phyloP scores from a whole-genome alignment of 2,329 filamentous ascomycete genomes.

The Aspergillus tanneri region DNA sequence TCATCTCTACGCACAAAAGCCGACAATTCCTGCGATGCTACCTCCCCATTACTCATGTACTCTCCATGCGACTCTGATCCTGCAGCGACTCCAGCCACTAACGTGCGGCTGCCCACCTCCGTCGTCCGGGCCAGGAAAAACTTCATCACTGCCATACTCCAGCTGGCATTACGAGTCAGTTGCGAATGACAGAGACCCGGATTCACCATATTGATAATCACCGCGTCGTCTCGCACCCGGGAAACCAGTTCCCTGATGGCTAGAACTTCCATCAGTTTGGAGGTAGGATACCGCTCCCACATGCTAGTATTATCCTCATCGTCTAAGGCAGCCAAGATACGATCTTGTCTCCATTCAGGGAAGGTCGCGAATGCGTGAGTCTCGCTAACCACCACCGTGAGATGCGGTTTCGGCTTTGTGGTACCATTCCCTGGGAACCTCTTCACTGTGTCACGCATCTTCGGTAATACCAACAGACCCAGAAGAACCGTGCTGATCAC shows the following conservation, averaged over 20 bases:
- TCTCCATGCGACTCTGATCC: slow-evolving; percentile 49
- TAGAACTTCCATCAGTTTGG: slow-evolving; percentile 53
- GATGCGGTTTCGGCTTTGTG: slow-evolving; percentile 38
- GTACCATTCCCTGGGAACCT: too few relatives aligned
- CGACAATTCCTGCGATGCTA: slow-evolving; percentile 28
- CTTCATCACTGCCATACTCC: slow-evolving; percentile 17
- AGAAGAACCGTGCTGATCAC: slow-evolving; percentile 55
- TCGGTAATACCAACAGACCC: slow-evolving; percentile 52
- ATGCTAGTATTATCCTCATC: slow-evolving; percentile 37
- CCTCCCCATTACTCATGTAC: slow-evolving; percentile 44
- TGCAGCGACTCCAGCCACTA: slow-evolving; percentile 39
- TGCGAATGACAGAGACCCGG: slow-evolving; percentile 55
- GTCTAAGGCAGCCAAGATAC: slow-evolving; percentile 42
- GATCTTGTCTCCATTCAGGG: slow-evolving; percentile 36
- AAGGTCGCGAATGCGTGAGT: slow-evolving; percentile 43
- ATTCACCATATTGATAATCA: slow-evolving; percentile 54
- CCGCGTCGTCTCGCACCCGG: slow-evolving; percentile 28
- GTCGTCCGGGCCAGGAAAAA: slow-evolving; percentile 43
- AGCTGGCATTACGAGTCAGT: slow-evolving; percentile 40
- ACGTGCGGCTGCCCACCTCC: slow-evolving; percentile 51
- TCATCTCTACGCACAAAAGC: slow-evolving; percentile 43
- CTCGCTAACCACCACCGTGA: slow-evolving; percentile 43
- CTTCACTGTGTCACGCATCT: slow-evolving; percentile 45
- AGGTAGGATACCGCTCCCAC: slow-evolving; percentile 44
- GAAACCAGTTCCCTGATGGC: slow-evolving; percentile 42